Conservation (phyloP, 495 filamentous ascomycete species). For the Talaromyces nanjingensis region DNA sequence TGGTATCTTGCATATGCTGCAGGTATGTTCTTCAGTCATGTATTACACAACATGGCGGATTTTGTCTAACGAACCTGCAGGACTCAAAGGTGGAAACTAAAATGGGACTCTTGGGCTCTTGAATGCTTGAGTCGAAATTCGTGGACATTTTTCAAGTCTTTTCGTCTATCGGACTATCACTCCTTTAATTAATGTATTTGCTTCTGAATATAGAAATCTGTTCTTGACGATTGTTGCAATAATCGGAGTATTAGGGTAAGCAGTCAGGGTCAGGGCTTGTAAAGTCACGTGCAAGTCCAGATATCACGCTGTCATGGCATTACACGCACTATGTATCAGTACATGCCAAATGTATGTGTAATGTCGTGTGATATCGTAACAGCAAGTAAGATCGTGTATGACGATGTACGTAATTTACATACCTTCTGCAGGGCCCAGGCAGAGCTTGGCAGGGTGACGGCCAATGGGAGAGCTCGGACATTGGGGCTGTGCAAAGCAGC, state of each 20-base stretch:
- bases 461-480: background rate
- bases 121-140: background rate
- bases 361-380: background rate
- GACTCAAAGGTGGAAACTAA: conserved; percentile 1
- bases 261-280: background rate
- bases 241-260: background rate
- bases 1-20: conserved; percentile 87
- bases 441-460: background rate
- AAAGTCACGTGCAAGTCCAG: background rate
- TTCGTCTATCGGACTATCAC: background rate
- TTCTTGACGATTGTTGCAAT: background rate
- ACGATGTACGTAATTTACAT: background rate
- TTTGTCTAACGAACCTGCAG: background rate
- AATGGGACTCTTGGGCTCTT: background rate
- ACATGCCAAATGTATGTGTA: background rate
- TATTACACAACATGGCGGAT: background rate
- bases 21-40: conserved; percentile 28
- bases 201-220: background rate
- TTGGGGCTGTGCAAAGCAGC: conserved; percentile 4
- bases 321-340: background rate
- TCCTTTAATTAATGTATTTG: background rate
- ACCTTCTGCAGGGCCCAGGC: background rate
- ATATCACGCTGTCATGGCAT: background rate
- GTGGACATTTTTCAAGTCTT: background rate
- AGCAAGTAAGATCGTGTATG: background rate